Evolutionary conservation across 1,284 basidiomycete genomes (phyloP).

Genomic region (Paramarasmius palmivorus): DNA sequence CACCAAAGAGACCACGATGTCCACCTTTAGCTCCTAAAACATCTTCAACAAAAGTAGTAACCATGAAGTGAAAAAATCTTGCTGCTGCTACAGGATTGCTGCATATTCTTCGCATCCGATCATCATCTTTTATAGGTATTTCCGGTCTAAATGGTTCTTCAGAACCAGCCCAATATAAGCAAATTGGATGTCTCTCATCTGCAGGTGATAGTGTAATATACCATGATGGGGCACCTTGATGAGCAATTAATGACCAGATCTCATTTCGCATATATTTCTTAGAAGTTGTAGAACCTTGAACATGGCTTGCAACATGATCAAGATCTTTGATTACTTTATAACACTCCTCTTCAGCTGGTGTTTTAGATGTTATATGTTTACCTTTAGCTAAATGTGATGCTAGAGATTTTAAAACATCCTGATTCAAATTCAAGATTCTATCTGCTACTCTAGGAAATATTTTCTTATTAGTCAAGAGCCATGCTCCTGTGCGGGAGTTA

Average conservation of each 20-base stretch:
- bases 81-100: slow-evolving; percentile 27
- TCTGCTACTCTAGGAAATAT: slow-evolving; percentile 27
- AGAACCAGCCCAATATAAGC: slow-evolving; percentile 25
- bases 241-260: slow-evolving; percentile 34
- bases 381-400: slow-evolving; percentile 21
- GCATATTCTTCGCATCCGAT: slow-evolving; percentile 13
- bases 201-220: slow-evolving; percentile 28
- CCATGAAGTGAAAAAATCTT: slow-evolving; percentile 24
- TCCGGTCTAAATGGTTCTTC: slow-evolving; percentile 11
- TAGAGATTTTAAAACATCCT: slow-evolving; percentile 22
- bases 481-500: slow-evolving; percentile 23
- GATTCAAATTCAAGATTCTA: slow-evolving; percentile 26
- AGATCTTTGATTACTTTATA: slow-evolving; percentile 33
- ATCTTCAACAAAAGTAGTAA: slow-evolving; percentile 24
- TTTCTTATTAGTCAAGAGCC: slow-evolving; percentile 25
- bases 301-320: slow-evolving; percentile 31
- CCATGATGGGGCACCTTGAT: slow-evolving; percentile 26
- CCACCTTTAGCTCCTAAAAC: slow-evolving; percentile 17
- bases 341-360: slow-evolving; percentile 33
- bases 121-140: not conserved
- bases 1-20: slow-evolving; percentile 23
- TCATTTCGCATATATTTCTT: slow-evolving; percentile 38
- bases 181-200: slow-evolving; percentile 25
- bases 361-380: slow-evolving; percentile 26
- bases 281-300: slow-evolving; percentile 31